Evolutionary conservation across 2,329 filamentous ascomycete genomes (phyloP), one percentile per base, ranked within the genome.

Genomic region (Lojkania enalia): DNA sequence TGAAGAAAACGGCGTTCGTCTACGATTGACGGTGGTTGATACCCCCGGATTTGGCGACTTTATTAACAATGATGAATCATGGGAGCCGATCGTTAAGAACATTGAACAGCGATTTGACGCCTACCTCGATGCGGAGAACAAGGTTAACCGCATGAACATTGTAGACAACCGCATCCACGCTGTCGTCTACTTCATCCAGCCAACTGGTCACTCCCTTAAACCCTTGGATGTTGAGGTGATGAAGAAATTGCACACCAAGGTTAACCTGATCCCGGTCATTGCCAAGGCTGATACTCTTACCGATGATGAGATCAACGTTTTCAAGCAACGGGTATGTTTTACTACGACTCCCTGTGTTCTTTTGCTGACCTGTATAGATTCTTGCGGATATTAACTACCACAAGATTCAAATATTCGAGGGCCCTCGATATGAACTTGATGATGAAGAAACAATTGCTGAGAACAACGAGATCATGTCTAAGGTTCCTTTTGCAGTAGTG

Each of bases 391-490:
- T 99, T 74, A 86, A 94, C 75, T 85, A 95, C 77, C 92, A 99
- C 78, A 88, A 86, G 66, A 96, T 99, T 66, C 91, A 96, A 74
- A 99, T 99, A 76, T 99, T 99, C 71, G 94, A 99, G 74, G 94
- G 94, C 5, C 94, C 94, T 56, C 88, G 92, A 59, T 99, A 99
- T 75, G 94, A 99, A 77, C 87, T 97, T 53, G 94, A 99, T 67
- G 94, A 99, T 60, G 94, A 99, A 76, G 94, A 99, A 82, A 99
- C 94, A 27, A 96, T 99, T 71, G 94, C 94, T 19, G 94, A 99
- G 82, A 99, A 99, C 82, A 94, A 95, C 74, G 94, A 99, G 79
- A 99, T 99, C 74, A 94, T 99, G 90, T 96, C 92, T 71, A 97
- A 97, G 83, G 92, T 99, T 48, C 94, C 94, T 30, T 99, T 99